These are phyloP conservation scores for Phytophthora cactorum DNA, from an alignment of 352 stramenopile species.

Conservation along the genomic window DNA sequence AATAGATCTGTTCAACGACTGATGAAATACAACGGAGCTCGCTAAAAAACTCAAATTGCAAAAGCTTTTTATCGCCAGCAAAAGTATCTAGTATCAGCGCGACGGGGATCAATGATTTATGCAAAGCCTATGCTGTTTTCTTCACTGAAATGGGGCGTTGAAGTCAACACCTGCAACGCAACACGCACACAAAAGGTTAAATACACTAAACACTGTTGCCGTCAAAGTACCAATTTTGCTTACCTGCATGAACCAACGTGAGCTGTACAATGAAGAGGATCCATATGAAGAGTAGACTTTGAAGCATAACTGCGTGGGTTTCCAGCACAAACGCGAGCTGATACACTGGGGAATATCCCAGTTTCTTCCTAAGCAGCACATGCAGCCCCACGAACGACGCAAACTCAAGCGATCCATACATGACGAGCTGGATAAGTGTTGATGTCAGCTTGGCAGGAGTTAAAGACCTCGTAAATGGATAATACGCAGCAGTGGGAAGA, in stretches of 20 bases:
- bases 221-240: too few relatives aligned
- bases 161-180: conserved; percentile 5
- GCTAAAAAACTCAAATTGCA: too few relatives aligned
- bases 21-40: too few relatives aligned
- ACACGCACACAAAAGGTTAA: not conserved
- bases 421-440: conserved; percentile 14
- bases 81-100: not conserved
- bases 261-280: conserved; percentile 33
- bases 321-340: conserved; percentile 54
- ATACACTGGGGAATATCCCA: conserved; percentile 35
- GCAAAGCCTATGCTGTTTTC: too few relatives aligned
- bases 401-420: conserved; percentile 20
- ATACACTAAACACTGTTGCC: too few relatives aligned
- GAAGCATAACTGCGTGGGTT: conserved; percentile 30
- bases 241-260: conserved; percentile 16
- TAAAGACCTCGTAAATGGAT: conserved; percentile 16
- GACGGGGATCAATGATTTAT: not conserved
- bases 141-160: conserved; percentile 5
- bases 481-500: conserved; percentile 26
- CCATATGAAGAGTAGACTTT: conserved; percentile 40
- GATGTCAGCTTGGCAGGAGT: conserved; percentile 8
- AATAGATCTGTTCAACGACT: too few relatives aligned
- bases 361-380: conserved; percentile 17
- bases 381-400: conserved; percentile 17
- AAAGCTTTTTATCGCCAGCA: too few relatives aligned